A percentile compares a stretch with the other conserved stretches of the same genome.
Evolutionary conservation across 2,329 filamentous ascomycete species (phyloP).

Genomic region (Alternaria viburni): DNA sequence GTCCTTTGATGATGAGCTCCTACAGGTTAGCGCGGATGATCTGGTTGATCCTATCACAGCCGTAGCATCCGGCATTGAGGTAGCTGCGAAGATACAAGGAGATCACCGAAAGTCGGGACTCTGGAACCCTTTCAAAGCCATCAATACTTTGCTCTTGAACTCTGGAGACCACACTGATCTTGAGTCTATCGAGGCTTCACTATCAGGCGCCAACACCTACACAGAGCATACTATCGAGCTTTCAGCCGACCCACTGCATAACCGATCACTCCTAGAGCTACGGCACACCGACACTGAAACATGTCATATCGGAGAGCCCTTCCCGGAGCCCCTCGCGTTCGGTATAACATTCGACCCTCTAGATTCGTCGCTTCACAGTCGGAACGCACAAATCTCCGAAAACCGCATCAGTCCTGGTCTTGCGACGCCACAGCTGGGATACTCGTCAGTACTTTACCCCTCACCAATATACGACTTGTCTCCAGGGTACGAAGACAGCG

Average conservation of each 20-base stretch:
- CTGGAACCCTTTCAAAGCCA: background rate
- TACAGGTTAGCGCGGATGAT: constrained; percentile 1
- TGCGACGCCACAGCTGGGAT: background rate
- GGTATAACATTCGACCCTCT: background rate
- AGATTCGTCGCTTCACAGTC: background rate
- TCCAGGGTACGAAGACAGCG: background rate
- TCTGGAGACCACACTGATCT: background rate
- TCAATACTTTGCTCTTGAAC: background rate
- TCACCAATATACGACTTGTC: background rate
- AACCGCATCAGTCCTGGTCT: background rate
- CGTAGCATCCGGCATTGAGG: background rate
- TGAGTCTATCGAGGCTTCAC: background rate
- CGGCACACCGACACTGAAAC: background rate
- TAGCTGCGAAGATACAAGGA: background rate
- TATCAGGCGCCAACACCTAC: background rate
- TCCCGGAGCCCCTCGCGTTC: background rate
- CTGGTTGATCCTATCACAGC: background rate
- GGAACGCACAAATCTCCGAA: background rate
- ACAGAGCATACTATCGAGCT: background rate
- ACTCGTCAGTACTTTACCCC: background rate
- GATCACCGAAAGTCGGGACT: background rate
- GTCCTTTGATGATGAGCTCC: constrained; percentile 3
- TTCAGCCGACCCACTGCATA: background rate
- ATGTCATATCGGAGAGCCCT: background rate
- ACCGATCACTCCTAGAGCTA: background rate